A percentile compares a stretch with the other conserved stretches of the same genome.
These are phyloP conservation scores for Xylaria sp. DNA, from an alignment of 2,329 filamentous ascomycete species.

Conservation along the genomic window DNA sequence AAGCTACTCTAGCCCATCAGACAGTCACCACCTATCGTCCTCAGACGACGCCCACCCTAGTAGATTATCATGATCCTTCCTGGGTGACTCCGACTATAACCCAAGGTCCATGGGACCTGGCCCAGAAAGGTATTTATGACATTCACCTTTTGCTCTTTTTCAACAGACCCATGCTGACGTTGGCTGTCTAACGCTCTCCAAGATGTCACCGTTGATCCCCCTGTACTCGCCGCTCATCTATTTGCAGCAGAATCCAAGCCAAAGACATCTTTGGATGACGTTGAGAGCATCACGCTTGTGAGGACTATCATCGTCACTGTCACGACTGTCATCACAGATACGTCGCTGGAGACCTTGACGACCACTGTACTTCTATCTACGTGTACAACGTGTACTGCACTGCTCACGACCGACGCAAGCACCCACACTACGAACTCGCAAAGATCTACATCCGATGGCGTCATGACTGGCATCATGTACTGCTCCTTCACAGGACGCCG, in stretches of 20 bases:
- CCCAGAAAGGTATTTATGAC: not conserved
- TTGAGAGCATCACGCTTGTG: slow-evolving; percentile 8
- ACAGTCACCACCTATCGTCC: not conserved
- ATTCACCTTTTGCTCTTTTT: not conserved
- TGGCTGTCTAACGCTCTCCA: not conserved
- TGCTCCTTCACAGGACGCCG: slow-evolving; percentile 29
- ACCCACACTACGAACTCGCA: not conserved
- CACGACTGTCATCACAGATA: slow-evolving; percentile 22
- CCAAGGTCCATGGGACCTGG: not conserved
- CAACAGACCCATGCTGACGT: too few species aligned
- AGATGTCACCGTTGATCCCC: not conserved
- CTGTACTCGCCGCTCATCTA: not conserved
- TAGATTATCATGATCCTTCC: not conserved
- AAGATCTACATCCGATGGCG: not conserved
- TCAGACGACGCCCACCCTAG: not conserved
- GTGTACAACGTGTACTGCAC: slow-evolving; percentile 2
- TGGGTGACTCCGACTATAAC: not conserved
- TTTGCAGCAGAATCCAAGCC: not conserved
- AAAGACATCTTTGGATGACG: not conserved
- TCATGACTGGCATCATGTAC: slow-evolving; percentile 31
- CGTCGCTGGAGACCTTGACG: slow-evolving; percentile 9
- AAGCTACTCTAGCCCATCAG: slow-evolving; percentile 25
- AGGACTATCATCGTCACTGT: slow-evolving; percentile 21
- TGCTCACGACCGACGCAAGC: not conserved
- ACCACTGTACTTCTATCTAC: slow-evolving; percentile 20